Percentiles rank a stretch among this genome's conserved stretches.
Evolutionary conservation across 1,139 yeast species (phyloP).

Genomic region (Sugiyamaella grinbergsii): DNA sequence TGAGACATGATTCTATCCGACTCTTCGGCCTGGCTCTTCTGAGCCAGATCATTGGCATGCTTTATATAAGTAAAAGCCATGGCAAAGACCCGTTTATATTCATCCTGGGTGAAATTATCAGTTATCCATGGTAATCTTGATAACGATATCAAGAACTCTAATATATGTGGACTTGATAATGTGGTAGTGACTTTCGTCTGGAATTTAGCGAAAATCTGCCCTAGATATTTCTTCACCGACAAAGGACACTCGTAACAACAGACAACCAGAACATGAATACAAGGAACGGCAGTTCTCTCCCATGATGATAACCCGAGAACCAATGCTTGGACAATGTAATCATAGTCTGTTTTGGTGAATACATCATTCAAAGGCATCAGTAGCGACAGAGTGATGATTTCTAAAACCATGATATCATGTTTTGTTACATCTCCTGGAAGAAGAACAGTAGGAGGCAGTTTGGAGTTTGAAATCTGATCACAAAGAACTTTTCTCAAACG

Average conservation of each 20-base stretch:
- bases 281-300: constrained; percentile 78
- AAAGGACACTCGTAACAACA: constrained; percentile 81
- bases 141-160: constrained; percentile 71
- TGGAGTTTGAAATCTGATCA: constrained; percentile 54
- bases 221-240: constrained; percentile 67
- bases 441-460: constrained; percentile 47
- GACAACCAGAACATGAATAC: constrained; percentile 71
- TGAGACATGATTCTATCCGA: constrained; percentile 49
- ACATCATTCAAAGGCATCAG: constrained; percentile 64
- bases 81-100: constrained; percentile 77
- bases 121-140: constrained; percentile 68
- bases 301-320: constrained; percentile 69
- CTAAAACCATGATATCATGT: constrained; percentile 67
- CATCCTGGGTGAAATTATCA: constrained; percentile 73
- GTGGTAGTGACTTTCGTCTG: constrained; percentile 75
- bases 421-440: constrained; percentile 53
- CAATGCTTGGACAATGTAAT: constrained; percentile 65
- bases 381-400: constrained; percentile 65
- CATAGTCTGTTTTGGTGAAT: constrained; percentile 66
- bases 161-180: constrained; percentile 69
- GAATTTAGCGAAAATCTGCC: constrained; percentile 64
- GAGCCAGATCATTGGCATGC: constrained; percentile 58
- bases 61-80: constrained; percentile 80
- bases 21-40: constrained; percentile 36
- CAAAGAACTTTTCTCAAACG: constrained; percentile 56